phyloP scores from a whole-genome alignment of 2,329 filamentous ascomycete species.

The Fusarium tjaetaba region DNA sequence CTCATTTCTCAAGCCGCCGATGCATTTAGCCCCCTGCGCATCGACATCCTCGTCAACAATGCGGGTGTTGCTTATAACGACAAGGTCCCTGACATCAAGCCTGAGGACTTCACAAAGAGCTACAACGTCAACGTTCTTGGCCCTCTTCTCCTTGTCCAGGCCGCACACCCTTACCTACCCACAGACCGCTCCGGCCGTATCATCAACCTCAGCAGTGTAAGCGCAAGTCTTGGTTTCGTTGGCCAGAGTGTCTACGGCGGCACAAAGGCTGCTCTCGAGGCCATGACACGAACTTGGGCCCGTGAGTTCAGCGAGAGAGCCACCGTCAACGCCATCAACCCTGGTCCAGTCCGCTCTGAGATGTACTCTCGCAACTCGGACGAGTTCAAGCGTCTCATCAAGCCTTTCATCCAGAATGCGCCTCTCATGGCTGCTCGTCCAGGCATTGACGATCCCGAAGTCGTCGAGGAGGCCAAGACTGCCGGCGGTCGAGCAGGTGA shows the following conservation, averaged over 20 bases:
- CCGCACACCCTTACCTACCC: conserved; percentile 74
- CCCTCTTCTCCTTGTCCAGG: conserved; percentile 79
- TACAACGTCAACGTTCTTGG: conserved; percentile 84
- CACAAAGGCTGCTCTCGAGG: conserved; percentile 64
- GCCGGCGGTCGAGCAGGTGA: conserved; percentile 41
- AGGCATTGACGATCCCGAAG: conserved; percentile 38
- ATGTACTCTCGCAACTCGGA: conserved; percentile 55
- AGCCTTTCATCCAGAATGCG: conserved; percentile 44
- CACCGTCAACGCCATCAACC: conserved; percentile 65
- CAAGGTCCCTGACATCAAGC: conserved; percentile 66
- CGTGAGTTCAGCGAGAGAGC: conserved; percentile 61
- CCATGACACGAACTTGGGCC: conserved; percentile 65
- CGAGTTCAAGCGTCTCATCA: conserved; percentile 43
- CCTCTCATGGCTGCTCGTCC: conserved; percentile 41
- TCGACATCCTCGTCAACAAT: conserved; percentile 83
- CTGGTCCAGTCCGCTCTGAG: conserved; percentile 61
- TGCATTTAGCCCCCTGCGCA: conserved; percentile 39
- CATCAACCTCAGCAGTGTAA: conserved; percentile 63
- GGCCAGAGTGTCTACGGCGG: conserved; percentile 63
- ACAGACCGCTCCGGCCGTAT: conserved; percentile 71
- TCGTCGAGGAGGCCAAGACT: conserved; percentile 44
- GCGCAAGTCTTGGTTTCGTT: conserved; percentile 58
- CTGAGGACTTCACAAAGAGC: conserved; percentile 72
- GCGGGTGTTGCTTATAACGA: conserved; percentile 76
- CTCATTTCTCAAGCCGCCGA: conserved; percentile 40